Evolutionary conservation across 371 early-diverging fungal species (phyloP).

Genomic region (Mucor indicus): DNA sequence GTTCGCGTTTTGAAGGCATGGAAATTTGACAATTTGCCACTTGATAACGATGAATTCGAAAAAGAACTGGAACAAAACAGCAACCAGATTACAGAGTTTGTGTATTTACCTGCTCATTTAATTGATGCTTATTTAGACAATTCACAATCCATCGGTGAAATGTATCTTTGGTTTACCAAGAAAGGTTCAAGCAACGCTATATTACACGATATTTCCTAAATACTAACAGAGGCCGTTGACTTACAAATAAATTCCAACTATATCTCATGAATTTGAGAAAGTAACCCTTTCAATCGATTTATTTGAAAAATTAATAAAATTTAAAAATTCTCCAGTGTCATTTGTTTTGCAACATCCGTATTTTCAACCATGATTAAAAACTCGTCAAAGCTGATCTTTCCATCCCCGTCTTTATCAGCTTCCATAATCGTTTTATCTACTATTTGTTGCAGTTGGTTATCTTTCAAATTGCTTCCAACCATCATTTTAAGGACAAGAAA

Average conservation of each 20-base stretch:
- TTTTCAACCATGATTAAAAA: slow-evolving; percentile 89
- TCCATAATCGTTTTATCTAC: slow-evolving; percentile 99
- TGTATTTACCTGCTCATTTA: slow-evolving; percentile 27
- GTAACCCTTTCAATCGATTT: no score
- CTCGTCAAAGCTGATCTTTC: slow-evolving; percentile 94
- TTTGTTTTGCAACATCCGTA: slow-evolving; percentile 92
- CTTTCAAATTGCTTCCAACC: slow-evolving; percentile 94
- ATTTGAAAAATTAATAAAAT: no score
- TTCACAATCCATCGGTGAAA: slow-evolving; percentile 38
- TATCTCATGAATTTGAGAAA: no score
- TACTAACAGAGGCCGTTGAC: no score
- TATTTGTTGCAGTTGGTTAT: slow-evolving; percentile 96
- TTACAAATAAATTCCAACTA: no score
- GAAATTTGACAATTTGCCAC: slow-evolving; percentile 40
- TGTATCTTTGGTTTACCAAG: slow-evolving; percentile 49
- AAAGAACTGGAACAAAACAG: slow-evolving; percentile 29
- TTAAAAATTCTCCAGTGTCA: slow-evolving; percentile 82
- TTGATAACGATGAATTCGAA: slow-evolving; percentile 44
- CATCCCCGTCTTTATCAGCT: slow-evolving; percentile 94
- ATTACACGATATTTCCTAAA: no score
- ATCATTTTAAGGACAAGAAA: slow-evolving; percentile 97
- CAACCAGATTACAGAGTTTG: slow-evolving; percentile 35
- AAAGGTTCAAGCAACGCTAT: slow-evolving; percentile 14
- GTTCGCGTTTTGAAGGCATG: slow-evolving; percentile 37
- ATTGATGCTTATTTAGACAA: slow-evolving; percentile 36